phyloP scores from a whole-genome alignment of 2,329 filamentous ascomycete genomes.

The Diplodia seriata region DNA sequence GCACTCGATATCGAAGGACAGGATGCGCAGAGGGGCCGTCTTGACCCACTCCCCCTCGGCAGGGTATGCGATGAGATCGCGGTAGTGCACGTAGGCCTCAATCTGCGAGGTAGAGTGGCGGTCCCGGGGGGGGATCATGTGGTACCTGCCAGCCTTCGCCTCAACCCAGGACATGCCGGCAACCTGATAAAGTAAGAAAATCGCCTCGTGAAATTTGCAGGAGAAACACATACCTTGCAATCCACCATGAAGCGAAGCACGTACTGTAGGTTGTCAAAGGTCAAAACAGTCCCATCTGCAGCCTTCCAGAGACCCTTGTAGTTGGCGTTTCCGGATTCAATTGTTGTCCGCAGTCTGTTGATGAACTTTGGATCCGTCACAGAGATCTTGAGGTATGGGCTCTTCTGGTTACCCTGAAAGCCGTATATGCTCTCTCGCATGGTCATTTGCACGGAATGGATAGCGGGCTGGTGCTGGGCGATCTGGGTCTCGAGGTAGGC shows the following conservation, averaged over 20 bases:
- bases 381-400: conserved; percentile 90
- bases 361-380: conserved; percentile 90
- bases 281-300: conserved; percentile 75
- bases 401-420: conserved; percentile 91
- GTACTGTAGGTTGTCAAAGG: conserved; percentile 96
- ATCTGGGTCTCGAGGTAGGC: conserved; percentile 80
- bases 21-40: conserved; percentile 89
- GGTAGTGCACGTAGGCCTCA: conserved; percentile 84
- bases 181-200: conserved; percentile 60
- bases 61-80: conserved; percentile 83
- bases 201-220: too few relatives aligned
- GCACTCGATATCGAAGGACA: conserved; percentile 99
- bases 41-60: conserved; percentile 96
- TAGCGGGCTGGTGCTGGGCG: conserved; percentile 73
- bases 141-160: conserved; percentile 75
- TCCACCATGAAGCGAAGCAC: conserved; percentile 98
- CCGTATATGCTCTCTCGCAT: conserved; percentile 91
- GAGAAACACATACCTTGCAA: conserved; percentile 67
- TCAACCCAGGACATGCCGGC: conserved; percentile 98
- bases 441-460: conserved; percentile 81
- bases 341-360: conserved; percentile 72
- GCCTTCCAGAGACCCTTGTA: conserved; percentile 88
- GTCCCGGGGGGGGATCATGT: conserved; percentile 68
- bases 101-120: conserved; percentile 95
- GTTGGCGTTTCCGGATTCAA: conserved; percentile 80